These are phyloP conservation scores for Penicillium verrucosum DNA, from an alignment of 2,329 filamentous ascomycete genomes.

Conservation along the genomic window DNA sequence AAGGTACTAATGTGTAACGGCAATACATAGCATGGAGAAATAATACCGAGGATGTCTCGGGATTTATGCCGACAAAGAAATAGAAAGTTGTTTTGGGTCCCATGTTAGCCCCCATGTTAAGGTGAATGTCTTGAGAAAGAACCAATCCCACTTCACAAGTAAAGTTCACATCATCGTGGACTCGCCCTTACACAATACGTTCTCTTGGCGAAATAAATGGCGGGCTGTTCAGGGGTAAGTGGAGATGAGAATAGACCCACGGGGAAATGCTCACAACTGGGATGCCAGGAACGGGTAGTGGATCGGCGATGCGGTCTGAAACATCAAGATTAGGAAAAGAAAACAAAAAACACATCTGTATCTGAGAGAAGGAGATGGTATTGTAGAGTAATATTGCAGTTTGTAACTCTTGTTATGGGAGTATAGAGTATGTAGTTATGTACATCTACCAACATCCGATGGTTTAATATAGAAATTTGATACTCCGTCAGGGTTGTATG, in stretches of 20 bases:
- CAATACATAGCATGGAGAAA: background rate
- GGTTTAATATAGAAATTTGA: background rate
- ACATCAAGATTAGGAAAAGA: background rate
- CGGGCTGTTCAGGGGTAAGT: constrained; percentile 28
- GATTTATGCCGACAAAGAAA: background rate
- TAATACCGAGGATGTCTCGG: constrained; percentile 8
- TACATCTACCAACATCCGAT: background rate
- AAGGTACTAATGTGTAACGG: background rate
- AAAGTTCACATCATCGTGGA: constrained; percentile 11
- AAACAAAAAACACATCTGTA: too few relatives aligned
- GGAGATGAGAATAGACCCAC: constrained; percentile 12
- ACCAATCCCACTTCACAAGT: constrained; percentile 7
- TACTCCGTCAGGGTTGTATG: background rate
- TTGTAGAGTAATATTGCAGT: background rate
- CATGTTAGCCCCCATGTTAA: background rate
- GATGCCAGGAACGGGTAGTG: constrained; percentile 23
- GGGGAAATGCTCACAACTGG: constrained; percentile 9
- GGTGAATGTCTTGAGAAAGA: constrained; percentile 14
- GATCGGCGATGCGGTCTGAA: constrained; percentile 14
- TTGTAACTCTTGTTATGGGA: background rate
- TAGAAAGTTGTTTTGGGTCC: background rate
- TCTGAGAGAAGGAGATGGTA: background rate
- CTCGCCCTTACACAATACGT: constrained; percentile 7
- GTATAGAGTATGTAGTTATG: background rate
- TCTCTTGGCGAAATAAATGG: constrained; percentile 16